Percentiles rank a stretch among this genome's conserved stretches.
Conservation (phyloP, 176 grass and related monocot genomes). For the Phyllostachys edulis region DNA sequence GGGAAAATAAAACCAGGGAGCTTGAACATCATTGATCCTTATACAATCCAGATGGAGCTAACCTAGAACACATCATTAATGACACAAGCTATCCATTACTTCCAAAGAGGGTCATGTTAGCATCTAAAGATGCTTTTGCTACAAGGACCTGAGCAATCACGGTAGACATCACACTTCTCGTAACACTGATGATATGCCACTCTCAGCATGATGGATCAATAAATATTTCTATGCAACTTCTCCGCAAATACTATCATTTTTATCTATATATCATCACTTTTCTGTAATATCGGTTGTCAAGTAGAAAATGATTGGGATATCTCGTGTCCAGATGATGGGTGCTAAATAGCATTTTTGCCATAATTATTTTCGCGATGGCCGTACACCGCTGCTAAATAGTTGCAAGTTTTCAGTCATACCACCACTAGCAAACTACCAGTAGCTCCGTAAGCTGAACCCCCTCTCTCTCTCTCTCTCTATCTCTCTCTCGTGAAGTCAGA, state of each 20-base stretch:
- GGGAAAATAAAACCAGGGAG: not conserved
- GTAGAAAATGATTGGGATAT: not conserved
- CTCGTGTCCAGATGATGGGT: not conserved
- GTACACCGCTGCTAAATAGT: not conserved
- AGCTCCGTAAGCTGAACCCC: not conserved
- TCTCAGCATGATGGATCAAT: not conserved
- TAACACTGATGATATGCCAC: not conserved
- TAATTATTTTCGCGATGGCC: not conserved
- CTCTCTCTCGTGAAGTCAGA: too few species aligned
- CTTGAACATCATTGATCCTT: not conserved
- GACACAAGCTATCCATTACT: not conserved
- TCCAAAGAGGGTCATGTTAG: not conserved
- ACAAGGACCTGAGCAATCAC: not conserved
- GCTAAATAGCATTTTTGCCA: not conserved
- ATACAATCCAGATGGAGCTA: not conserved
- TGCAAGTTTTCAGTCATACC: not conserved
- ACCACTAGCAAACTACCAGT: not conserved
- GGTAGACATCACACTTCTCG: not conserved
- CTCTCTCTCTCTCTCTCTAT: too few species aligned
- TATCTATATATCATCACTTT: not conserved
- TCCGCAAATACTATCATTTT: not conserved
- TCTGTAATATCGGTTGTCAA: not conserved
- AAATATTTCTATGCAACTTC: not conserved
- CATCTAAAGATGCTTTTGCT: not conserved
- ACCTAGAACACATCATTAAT: not conserved